Base-by-base conservation (phyloP, 345 rosid genomes). In the Euphorbia peplus region DNA sequence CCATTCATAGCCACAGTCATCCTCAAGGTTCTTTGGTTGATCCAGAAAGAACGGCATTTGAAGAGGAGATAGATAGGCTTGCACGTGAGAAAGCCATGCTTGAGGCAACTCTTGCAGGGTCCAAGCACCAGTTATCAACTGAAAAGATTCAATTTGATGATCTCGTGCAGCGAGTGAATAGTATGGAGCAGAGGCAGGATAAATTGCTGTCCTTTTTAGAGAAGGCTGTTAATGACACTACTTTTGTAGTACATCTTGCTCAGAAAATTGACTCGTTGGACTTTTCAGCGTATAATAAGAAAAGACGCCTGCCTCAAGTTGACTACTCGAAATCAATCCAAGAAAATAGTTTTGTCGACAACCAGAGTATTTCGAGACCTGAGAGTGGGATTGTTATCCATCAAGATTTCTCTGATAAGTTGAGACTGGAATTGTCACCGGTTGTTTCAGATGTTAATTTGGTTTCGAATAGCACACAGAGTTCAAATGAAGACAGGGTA, bases 1-100 rank as follows among this genome's bases (percentile, higher is more conserved):
- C 97, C 64, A 86, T 91, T 68, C 93, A 95, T 46, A 95, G 99
- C 84, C 99, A 91, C 8, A 91, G 89, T 73, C 82, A 88, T 16
- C 87, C 96, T 69, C 96, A 76, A 26, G 67, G 71, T 51, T 79
- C 82, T 21, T 53, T 61, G 0, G 58, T 73, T 50, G 98, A 90
- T 80, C 83, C 86, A 22, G 98, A 88, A 70, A 81, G 96, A 83
- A 86, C 88, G 7, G 76, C 83, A 63, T 76, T 82, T 68, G 91
- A 88, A 28, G 93, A 87, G 73, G 79, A 88, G 71, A 84, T 91
- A 28, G 95, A 90, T 16, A 90, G 74, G 78, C 89, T 91, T 30
- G 76, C 85, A 19, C 84, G 37, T 32, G 97, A 95, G 15, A 95
- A 90, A 67, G 79, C 92, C 42, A 66, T 78, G 0, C 87, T 95